Evolutionary conservation across 2,329 filamentous ascomycete species (phyloP), one percentile per base, ranked within the genome.

Genomic region (Gremmenia infestans): DNA sequence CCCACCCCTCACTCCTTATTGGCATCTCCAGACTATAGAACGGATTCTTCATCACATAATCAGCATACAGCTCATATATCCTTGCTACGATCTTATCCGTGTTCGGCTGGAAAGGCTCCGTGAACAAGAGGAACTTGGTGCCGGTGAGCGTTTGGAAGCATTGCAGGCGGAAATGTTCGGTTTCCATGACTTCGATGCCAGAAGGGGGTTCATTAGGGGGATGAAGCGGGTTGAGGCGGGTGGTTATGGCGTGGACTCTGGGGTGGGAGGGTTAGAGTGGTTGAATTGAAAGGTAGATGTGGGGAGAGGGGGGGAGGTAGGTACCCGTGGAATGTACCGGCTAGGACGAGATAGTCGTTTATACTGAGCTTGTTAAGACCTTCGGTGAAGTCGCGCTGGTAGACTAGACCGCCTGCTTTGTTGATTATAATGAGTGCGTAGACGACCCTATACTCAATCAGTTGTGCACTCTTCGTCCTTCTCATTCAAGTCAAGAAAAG

Each of bases 21-120:
- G 94, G 94, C 92, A 97, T 99, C 76, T 99, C 94, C 55, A 96
- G 79, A 69, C 94, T 92, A 75, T 97, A 97, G 70, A 99, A 99
- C 1, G 94, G 94, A 72, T 99, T 99, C 80, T 97, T 99, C 91
- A 97, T 97, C 65, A 99, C 94, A 71, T 90, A 97, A 73, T 99
- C 94, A 50, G 90, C 83, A 76, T 97, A 99, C 52, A 97, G 76
- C 72, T 97, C 94, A 72, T 99, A 97, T 66, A 97, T 87, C 72
- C 85, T 88, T 70, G 85, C 81, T 65, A 96, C 86, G 46, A 93
- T 87, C 12, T 83, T 80, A 66, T 97, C 94, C 40, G 95, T 86
- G 68, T 95, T 96, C 76, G 86, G 86, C 48, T 70, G 68, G 28
- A 65, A 58, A 3, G 83, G 85, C 73, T 97, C 94, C 54, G 94